Conservation (phyloP, 257 asterid species). For the Euphrasia confusa region DNA sequence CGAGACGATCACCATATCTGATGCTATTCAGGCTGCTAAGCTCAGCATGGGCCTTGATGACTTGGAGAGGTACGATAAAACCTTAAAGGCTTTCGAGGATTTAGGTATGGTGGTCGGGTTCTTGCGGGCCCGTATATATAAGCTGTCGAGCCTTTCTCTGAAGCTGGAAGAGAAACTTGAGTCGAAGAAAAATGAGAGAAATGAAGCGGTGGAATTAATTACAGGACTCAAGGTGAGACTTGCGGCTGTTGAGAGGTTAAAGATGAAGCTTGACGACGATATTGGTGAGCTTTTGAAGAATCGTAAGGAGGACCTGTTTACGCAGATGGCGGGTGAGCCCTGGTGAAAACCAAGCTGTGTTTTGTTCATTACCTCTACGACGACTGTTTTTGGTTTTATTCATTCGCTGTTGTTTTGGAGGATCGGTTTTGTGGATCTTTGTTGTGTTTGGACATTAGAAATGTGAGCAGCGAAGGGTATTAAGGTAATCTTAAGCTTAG, state of each 20-base stretch:
- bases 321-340: constrained; percentile 39
- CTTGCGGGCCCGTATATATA: constrained; percentile 37
- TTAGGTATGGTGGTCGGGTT: constrained; percentile 76
- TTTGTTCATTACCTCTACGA: neutral
- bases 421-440: constrained; percentile 5
- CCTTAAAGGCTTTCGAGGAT: constrained; percentile 52
- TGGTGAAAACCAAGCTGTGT: constrained; percentile 37
- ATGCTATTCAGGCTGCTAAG: constrained; percentile 44
- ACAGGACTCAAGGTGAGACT: constrained; percentile 28
- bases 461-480: neutral
- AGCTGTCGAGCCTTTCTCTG: constrained; percentile 25
- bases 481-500: no score
- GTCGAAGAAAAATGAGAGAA: constrained; percentile 33
- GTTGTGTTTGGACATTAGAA: constrained; percentile 1
- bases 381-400: neutral
- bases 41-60: constrained; percentile 9
- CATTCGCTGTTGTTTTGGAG: neutral
- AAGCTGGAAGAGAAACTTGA: constrained; percentile 24
- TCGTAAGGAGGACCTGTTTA: constrained; percentile 25
- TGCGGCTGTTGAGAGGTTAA: constrained; percentile 16
- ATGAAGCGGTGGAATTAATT: constrained; percentile 30
- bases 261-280: constrained; percentile 32
- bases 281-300: constrained; percentile 32
- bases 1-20: constrained; percentile 59
- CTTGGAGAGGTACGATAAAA: constrained; percentile 47